Evolutionary conservation across 2,329 filamentous ascomycete genomes (phyloP), one percentile per base, ranked within the genome.

Genomic region (Phaeosphaeriaceae sp.): DNA sequence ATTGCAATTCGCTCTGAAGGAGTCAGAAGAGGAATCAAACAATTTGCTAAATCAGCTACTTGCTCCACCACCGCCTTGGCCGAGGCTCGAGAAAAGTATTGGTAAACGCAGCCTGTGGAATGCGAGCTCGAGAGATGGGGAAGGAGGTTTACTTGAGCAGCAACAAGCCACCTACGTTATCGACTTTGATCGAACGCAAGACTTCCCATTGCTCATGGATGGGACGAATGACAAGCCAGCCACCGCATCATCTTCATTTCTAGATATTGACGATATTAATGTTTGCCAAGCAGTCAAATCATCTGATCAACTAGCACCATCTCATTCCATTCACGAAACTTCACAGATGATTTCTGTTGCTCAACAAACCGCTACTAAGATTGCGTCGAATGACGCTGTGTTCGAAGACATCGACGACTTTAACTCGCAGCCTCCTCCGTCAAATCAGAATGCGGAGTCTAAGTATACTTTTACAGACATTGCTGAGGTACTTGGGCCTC

Each of bases 1-100:
- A 16, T 58, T 74, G 2, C 72, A 74, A 26, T 50, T 60, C 23
- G 72, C 72, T 1, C 54, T 74, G 9, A 58, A 55, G 9, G 63
- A 72, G 34, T 74, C 72, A 1, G 72, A 74, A 35, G 45, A 52
- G 6, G 63, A 71, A 35, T 48, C 42, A 3, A 21, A 52, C 1
- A 16, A 26, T 6, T n/a, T 44, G 1, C 16, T 49, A 3, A 11
- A 37, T 3, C 17, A 26, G 8, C 33, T 43, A 4, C n/a, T 17
- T 41, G 18, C 34, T 12, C 44, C 48, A 16, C 42, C 48, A 18
- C 44, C 36, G 6, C 52, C 29, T 4, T 67, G 63, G 60, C 56
- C 60, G 30, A 54, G 46, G 12, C 52, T 70, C 2, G 46, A 39
- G 8, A 59, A 55, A 6, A 36, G 56, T 8, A 32, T 62, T 46